Evolutionary conservation across 495 filamentous ascomycete genomes (phyloP).

Genomic region (Pseudevernia furfuracea): DNA sequence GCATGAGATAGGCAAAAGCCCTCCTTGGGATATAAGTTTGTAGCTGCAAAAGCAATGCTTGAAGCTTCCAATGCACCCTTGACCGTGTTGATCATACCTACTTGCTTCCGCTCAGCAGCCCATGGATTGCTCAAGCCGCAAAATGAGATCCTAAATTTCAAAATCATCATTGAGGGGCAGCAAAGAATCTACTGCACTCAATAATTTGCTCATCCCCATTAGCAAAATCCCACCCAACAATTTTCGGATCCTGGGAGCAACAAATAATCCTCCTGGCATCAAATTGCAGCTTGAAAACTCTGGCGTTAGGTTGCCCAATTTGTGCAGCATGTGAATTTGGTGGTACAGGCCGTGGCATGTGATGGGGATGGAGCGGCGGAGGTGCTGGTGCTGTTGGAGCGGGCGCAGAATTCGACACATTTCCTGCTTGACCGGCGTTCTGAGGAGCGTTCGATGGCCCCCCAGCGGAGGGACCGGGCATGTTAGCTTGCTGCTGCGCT

Average conservation of each 20-base stretch:
- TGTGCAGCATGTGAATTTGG: slow-evolving; percentile 13
- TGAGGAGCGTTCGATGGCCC: neutral
- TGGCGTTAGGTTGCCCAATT: slow-evolving; percentile 42
- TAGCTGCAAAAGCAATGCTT: neutral
- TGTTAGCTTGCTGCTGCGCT: slow-evolving; percentile 13
- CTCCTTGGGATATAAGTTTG: neutral
- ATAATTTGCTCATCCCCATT: slow-evolving; percentile 78
- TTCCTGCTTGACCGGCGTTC: neutral
- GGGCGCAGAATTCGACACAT: slow-evolving; percentile 11
- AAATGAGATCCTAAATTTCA: neutral
- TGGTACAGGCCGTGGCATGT: slow-evolving; percentile 3
- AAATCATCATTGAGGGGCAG: slow-evolving; percentile 19
- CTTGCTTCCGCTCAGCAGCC: neutral
- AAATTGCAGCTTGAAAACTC: slow-evolving; percentile 98
- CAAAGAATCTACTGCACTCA: slow-evolving; percentile 72
- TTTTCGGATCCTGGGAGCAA: slow-evolving; percentile 80
- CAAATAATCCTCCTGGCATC: slow-evolving; percentile 90
- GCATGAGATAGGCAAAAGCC: neutral
- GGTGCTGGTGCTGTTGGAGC: slow-evolving; percentile 11
- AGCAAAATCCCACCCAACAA: slow-evolving; percentile 98
- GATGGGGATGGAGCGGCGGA: slow-evolving; percentile 10
- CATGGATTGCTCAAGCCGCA: neutral
- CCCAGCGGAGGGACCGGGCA: neutral
- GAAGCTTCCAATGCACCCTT: neutral
- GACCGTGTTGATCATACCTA: neutral